Percentiles rank a stretch among this genome's conserved stretches.
phyloP scores from a whole-genome alignment of 441 rosid genomes.

The Euphorbia celastroides region DNA sequence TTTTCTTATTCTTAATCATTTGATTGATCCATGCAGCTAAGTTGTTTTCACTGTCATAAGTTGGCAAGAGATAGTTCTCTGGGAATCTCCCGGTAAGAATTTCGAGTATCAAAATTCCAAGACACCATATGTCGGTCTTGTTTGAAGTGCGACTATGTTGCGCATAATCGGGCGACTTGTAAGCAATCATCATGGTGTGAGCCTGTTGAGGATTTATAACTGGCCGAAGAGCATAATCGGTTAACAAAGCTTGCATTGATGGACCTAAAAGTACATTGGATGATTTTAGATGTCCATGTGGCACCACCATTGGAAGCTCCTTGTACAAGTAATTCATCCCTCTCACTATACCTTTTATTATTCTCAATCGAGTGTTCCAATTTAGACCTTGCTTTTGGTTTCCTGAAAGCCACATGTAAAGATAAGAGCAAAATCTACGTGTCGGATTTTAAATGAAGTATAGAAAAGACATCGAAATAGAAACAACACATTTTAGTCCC shows the following conservation, averaged over 20 bases:
- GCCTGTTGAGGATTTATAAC: conserved; percentile 69
- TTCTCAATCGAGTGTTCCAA: conserved; percentile 63
- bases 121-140: conserved; percentile 80
- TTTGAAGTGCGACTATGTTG: conserved; percentile 36
- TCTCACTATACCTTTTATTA: conserved; percentile 67
- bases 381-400: conserved; percentile 59
- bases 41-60: conserved; percentile 41
- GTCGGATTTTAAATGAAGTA: no score
- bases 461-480: no score
- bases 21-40: conserved; percentile 64
- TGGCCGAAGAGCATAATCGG: conserved; percentile 68
- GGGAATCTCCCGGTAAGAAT: conserved; percentile 69
- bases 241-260: conserved; percentile 52
- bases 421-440: neutral
- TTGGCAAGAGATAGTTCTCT: conserved; percentile 51
- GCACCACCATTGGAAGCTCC: conserved; percentile 56
- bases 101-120: conserved; percentile 78
- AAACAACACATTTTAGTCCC: no score
- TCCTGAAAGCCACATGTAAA: conserved; percentile 31
- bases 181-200: conserved; percentile 57
- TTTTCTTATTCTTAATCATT: conserved; percentile 53
- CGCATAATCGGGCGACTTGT: conserved; percentile 77
- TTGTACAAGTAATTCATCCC: conserved; percentile 67
- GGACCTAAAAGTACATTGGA: conserved; percentile 74
- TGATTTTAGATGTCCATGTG: conserved; percentile 94